Evolutionary conservation across 179 eudicot species (phyloP), one percentile per base, ranked within the genome.

Genomic region (Vitellaria paradoxa): DNA sequence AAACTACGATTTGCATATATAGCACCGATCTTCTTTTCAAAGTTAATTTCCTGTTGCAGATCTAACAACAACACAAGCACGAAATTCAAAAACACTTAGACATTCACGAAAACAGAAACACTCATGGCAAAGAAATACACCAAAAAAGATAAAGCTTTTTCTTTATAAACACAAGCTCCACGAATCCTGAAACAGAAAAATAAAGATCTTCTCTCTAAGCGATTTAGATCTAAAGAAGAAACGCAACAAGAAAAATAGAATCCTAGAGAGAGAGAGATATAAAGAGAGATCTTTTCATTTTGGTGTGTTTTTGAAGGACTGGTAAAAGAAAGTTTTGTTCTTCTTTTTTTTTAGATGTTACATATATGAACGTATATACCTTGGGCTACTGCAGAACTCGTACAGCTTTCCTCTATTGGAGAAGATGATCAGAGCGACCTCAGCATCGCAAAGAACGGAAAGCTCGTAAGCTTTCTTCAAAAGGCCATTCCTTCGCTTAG

Each of bases 401-500:
- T 85, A 93, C 60, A 93, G 94, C 78, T 93, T 93, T 80, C 97
- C 98, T 53, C 93, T 76, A 83, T 84, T 93, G 59, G 98, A 93
- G 93, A 93, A 93, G 97, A 93, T 86, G 88, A 93, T 93, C 71
- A 91, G 87, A 63, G 90, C 97, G 80, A 92, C 97, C 81, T 92
- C 97, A 24, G 95, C 97, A 72, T 92, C 97, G 76, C 97, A 92
- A 55, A 92, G 95, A 14, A 92, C 93, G 21, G 97, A 91, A 68
- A 92, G 93, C 83, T 92, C 97, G 78, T 91, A 89, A 57, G 97
- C 97, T 88, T 92, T 92, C 87, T 92, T 92, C 88, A 92, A 81
- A 62, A 93, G 90, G 0, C 97, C 97, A 72, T 91, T 93, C 72
- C 98, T 90, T 72, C 98, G 78, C 81, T 93, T 93, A 2, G 98